Conservation (phyloP, 139 green algal species). For the Chlamydomonas urium region DNA sequence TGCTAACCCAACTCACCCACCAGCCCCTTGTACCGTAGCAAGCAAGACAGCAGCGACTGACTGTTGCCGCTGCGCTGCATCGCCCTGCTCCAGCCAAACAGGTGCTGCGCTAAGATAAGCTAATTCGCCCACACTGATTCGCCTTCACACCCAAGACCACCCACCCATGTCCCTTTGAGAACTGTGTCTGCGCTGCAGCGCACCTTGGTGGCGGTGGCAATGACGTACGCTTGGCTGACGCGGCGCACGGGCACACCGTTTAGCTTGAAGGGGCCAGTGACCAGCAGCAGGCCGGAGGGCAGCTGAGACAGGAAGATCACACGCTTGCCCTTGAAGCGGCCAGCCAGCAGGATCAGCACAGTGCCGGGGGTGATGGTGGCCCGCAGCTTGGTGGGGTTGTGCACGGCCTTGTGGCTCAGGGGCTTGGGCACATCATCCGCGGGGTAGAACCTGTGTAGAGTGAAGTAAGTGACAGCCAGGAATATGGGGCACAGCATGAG, state of each 20-base stretch:
- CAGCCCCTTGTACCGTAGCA: too few relatives aligned
- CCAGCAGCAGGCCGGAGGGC: slow-evolving; percentile 88
- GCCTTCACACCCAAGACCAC: too few relatives aligned
- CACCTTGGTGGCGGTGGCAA: slow-evolving; percentile 95
- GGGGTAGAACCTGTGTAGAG: slow-evolving; percentile 85
- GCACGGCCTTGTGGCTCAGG: slow-evolving; percentile 52
- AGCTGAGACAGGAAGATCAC: slow-evolving; percentile 97
- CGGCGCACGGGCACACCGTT: slow-evolving; percentile 95
- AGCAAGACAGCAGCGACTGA: too few relatives aligned
- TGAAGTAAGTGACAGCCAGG: too few relatives aligned
- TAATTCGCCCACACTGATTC: too few relatives aligned
- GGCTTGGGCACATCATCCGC: slow-evolving; percentile 87
- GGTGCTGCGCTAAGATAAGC: too few relatives aligned
- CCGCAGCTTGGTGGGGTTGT: slow-evolving; percentile 84
- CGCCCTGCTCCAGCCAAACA: too few relatives aligned
- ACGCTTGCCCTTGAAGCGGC: slow-evolving; percentile 98
- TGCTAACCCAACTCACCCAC: too few relatives aligned
- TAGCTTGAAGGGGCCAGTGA: slow-evolving; percentile 93
- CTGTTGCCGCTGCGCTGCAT: too few relatives aligned
- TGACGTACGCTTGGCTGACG: slow-evolving; percentile 98
- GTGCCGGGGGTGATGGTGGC: slow-evolving; percentile 91
- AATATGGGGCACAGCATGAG: too few relatives aligned
- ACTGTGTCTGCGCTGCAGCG: too few relatives aligned
- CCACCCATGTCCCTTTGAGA: too few relatives aligned
- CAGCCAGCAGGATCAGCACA: slow-evolving; percentile 95